Conservation (phyloP, 371 early-diverging fungal species). For the Blakeslea trispora region DNA sequence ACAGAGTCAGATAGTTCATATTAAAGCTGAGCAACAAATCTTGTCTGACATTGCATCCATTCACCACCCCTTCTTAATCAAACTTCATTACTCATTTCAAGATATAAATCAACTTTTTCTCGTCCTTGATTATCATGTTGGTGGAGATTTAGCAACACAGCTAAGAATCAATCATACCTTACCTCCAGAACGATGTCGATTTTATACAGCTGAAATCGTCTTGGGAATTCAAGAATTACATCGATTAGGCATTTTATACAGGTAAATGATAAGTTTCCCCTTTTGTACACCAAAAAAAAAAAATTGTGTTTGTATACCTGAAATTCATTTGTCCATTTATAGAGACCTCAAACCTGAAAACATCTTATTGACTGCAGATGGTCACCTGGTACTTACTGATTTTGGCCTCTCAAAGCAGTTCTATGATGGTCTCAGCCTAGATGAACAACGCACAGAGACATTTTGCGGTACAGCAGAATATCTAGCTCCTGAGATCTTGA, state of each 20-base stretch:
- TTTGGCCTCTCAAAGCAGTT: slow-evolving; percentile 85
- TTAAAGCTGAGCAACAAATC: slow-evolving; percentile 49
- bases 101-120: slow-evolving; percentile 90
- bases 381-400: slow-evolving; percentile 88
- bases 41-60: slow-evolving; percentile 52
- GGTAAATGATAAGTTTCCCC: slow-evolving; percentile 40
- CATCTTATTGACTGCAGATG: slow-evolving; percentile 73
- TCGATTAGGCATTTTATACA: slow-evolving; percentile 83
- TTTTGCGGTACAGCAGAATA: slow-evolving; percentile 96
- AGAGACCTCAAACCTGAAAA: slow-evolving; percentile 89
- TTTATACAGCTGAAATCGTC: slow-evolving; percentile 87
- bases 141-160: slow-evolving; percentile 71
- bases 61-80: slow-evolving; percentile 93
- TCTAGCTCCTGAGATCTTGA: slow-evolving; percentile 88
- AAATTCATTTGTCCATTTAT: neutral
- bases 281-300: neutral
- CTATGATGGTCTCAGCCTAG: slow-evolving; percentile 26
- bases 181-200: slow-evolving; percentile 46
- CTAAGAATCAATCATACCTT: slow-evolving; percentile 36
- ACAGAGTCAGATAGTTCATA: slow-evolving; percentile 85
- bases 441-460: slow-evolving; percentile 73
- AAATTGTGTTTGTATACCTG: neutral
- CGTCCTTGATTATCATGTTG: slow-evolving; percentile 95
- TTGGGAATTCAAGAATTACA: slow-evolving; percentile 89
- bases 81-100: slow-evolving; percentile 93